Base-by-base conservation (phyloP, 139 green algal species). In the Chlamydomonas eustigma region DNA sequence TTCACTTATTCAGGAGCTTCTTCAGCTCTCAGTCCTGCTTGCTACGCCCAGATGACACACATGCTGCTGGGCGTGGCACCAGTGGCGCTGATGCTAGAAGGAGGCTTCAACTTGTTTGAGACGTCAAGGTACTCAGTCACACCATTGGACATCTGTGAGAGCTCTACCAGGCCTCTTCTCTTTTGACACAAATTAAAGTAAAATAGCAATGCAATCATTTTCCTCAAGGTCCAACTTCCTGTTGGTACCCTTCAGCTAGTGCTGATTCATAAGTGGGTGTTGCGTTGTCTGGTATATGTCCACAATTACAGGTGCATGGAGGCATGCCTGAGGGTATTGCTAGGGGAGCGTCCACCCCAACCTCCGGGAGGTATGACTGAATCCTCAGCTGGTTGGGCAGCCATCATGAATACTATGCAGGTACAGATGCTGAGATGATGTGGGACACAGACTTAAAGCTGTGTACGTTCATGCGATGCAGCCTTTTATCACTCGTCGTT, bases 101-200 rank as follows among this genome's bases (percentile, higher is more conserved):
- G 89, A 12, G 89, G 89, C 76, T 92, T 90, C 83, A 88, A 89
- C 73, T 83, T 93, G 71, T 31, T 50, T 3, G 78, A 78, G 35
- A 89, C 84, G 1, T 80, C 90, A 28, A 81, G 66, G 34, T 80
- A 72, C 37, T 76, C 73, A 50, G 8, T 34, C 2, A 6, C 58
- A 18, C 37, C 69, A 75, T 51, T 34, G 36, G 25, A 3, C 51
- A 67, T 4, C n/a, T n/a, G n/a, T n/a, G n/a, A n/a, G n/a, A n/a
- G n/a, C n/a, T n/a, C n/a, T n/a, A n/a, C n/a, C n/a, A n/a, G n/a
- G n/a, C n/a, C n/a, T n/a, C n/a, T n/a, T n/a, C n/a, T n/a, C n/a
- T n/a, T n/a, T n/a, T n/a, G n/a, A n/a, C n/a, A n/a, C n/a, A n/a
- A n/a, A n/a, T n/a, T n/a, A n/a, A n/a, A n/a, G n/a, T n/a, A n/a